Evolutionary conservation across 2,329 filamentous ascomycete species (phyloP), one percentile per base, ranked within the genome.

Genomic region (Didymella sp.): DNA sequence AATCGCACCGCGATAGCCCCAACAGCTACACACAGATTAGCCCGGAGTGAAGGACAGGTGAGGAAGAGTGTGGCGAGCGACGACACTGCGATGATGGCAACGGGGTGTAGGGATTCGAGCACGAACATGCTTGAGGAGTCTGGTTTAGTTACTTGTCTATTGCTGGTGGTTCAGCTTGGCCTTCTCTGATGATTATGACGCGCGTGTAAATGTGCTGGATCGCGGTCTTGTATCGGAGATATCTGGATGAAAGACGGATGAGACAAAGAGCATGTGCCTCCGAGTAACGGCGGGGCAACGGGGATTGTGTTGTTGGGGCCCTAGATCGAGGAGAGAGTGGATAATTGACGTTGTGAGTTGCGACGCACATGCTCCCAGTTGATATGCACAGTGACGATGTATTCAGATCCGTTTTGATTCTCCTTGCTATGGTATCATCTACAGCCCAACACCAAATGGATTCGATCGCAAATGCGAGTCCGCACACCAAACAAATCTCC

Each of bases 361-460:
- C 13, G 15, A 33, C 7, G 15, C 30, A 33, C 13, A 5, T 15
- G 6, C n/a, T 13, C n/a, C 5, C 7, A 35, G 31, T 2, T 8
- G 4, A 17, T 17, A 6, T 17, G 6, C 15, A 35, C 31, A 35
- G 6, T 35, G 31, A 35, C 3, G 7, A 11, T 5, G 33, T 37
- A 11, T 24, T 31, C 17, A 38, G 7, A 19, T 50, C 42, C 9
- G 28, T 47, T 51, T 56, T 42, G 24, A 30, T 51, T 47, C 21
- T 43, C 35, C 33, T 37, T 57, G 48, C 54, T 49, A 31, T 54
- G 42, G 51, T 54, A 58, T 58, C 42, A 37, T 58, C 56, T 54
- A 58, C 51, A 13, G 45, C 31, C 50, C 33, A 50, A 51, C 44
- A 54, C 56, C 37, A 21, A 17, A 24, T 43, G 5, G 27, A 9